Evolutionary conservation across 192 early-diverging fungal genomes (phyloP).

Genomic region (Coemansia sp.): DNA sequence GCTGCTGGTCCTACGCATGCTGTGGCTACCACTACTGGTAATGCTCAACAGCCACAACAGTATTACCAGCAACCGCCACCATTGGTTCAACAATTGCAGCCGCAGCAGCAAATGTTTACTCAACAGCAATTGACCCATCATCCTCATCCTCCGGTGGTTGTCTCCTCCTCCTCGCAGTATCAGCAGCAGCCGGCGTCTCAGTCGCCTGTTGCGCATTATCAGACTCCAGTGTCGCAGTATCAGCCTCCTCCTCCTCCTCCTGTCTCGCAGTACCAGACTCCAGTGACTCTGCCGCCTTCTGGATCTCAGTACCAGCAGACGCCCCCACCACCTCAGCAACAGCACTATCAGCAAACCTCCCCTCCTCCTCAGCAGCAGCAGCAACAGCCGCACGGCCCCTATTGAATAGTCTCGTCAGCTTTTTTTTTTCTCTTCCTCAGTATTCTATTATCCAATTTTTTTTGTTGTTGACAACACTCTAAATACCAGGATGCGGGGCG

Average conservation of each 20-base stretch:
- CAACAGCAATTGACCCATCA: slow-evolving; percentile 1
- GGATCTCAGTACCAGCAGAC: slow-evolving; percentile 3
- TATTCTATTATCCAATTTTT: neutral
- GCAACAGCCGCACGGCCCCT: slow-evolving; percentile 5
- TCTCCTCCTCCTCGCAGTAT: no score
- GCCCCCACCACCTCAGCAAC: slow-evolving; percentile 9
- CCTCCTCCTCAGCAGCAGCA: slow-evolving; percentile 5
- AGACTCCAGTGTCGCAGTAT: slow-evolving; percentile 8
- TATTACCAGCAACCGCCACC: neutral
- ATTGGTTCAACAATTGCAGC: slow-evolving; percentile 2
- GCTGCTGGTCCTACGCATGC: neutral
- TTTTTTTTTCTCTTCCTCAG: neutral
- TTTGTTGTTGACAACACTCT: no score
- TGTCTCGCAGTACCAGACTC: slow-evolving; percentile 7
- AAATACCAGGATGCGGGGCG: neutral
- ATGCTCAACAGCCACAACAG: no score
- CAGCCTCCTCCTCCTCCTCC: slow-evolving; percentile 1
- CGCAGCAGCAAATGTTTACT: neutral
- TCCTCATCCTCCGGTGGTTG: neutral
- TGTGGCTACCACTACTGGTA: no score
- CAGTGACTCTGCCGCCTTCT: slow-evolving; percentile 4
- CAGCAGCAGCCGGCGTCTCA: slow-evolving; percentile 1
- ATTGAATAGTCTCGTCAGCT: neutral
- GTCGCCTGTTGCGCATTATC: neutral
- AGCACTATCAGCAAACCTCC: slow-evolving; percentile 5